Conservation (phyloP, 306 rosid genomes). For the Cicer bijugum region DNA sequence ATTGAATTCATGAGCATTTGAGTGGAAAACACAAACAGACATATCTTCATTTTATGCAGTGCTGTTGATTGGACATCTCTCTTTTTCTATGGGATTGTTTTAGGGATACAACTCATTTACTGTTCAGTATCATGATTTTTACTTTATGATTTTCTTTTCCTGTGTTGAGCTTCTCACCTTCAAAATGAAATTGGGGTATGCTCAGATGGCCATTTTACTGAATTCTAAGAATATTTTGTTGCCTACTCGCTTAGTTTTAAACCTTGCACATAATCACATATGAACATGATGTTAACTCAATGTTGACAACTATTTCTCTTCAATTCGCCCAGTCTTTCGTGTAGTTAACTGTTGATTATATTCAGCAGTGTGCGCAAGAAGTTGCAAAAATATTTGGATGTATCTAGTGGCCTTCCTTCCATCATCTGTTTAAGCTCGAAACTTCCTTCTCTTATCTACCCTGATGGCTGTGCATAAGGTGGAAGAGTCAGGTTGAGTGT, state of each 20-base stretch:
- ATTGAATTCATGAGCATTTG: conserved; percentile 30
- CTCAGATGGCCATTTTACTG: conserved; percentile 5
- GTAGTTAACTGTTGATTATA: conserved; percentile 31
- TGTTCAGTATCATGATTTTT: not conserved
- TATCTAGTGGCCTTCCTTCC: conserved; percentile 25
- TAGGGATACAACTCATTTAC: conserved; percentile 20
- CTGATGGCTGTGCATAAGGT: conserved; percentile 6
- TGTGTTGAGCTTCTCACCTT: conserved; percentile 18
- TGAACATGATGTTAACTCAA: not conserved
- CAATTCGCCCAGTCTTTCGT: conserved; percentile 27
- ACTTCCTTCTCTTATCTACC: conserved; percentile 15
- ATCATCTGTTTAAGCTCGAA: conserved; percentile 3
- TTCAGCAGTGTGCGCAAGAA: conserved; percentile 25
- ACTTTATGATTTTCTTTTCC: not conserved
- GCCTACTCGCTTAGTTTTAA: conserved; percentile 8
- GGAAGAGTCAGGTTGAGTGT: not conserved
- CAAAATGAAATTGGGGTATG: conserved; percentile 13
- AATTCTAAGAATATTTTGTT: conserved; percentile 8
- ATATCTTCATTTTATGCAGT: conserved; percentile 27
- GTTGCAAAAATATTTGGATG: conserved; percentile 11
- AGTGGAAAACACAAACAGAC: conserved; percentile 24
- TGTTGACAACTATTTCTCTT: not conserved
- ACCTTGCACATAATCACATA: conserved; percentile 1
- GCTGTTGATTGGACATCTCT: conserved; percentile 25
- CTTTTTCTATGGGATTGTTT: conserved; percentile 22